phyloP scores from a whole-genome alignment of 495 filamentous ascomycete species.

The Penicillium ochrochloron region DNA sequence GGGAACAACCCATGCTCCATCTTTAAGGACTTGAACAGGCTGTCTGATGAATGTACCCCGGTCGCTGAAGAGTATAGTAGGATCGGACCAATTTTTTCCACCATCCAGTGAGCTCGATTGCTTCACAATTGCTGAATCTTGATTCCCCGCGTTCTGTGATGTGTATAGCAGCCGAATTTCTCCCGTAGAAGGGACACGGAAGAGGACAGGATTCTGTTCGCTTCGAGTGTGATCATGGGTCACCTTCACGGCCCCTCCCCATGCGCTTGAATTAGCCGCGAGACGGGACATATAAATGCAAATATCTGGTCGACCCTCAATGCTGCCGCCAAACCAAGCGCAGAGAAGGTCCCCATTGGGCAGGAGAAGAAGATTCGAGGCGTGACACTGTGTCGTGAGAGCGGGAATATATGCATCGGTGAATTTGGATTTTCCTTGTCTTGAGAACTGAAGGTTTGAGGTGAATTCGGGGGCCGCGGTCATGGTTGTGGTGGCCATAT shows the following conservation, averaged over 20 bases:
- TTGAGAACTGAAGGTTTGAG: constrained; percentile 8
- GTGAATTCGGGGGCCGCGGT: constrained; percentile 14
- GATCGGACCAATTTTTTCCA: constrained; percentile 24
- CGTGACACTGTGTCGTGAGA: constrained; percentile 33
- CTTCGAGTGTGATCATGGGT: constrained; percentile 32
- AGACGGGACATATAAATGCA: constrained; percentile 33
- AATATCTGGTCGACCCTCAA: constrained; percentile 35
- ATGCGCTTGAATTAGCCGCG: constrained; percentile 11
- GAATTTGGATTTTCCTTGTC: constrained; percentile 8
- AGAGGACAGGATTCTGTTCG: constrained; percentile 34
- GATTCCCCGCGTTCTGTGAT: constrained; percentile 31
- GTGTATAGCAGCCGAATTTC: constrained; percentile 32
- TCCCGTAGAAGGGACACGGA: constrained; percentile 25
- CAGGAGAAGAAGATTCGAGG: constrained; percentile 31
- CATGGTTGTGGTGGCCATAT: constrained; percentile 16
- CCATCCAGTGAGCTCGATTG: constrained; percentile 20
- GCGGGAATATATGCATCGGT: constrained; percentile 30
- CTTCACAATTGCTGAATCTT: constrained; percentile 34
- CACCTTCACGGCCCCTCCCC: constrained; percentile 26
- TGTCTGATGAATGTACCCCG: constrained; percentile 33
- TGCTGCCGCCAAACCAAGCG: constrained; percentile 35
- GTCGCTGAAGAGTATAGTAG: constrained; percentile 26
- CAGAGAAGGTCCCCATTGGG: constrained; percentile 33
- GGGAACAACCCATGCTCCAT: constrained; percentile 26
- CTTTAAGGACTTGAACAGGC: constrained; percentile 22